Evolutionary conservation across 371 early-diverging fungal species (phyloP), one percentile per base, ranked within the genome.

Genomic region (Batrachochytrium dendrobatidis): DNA sequence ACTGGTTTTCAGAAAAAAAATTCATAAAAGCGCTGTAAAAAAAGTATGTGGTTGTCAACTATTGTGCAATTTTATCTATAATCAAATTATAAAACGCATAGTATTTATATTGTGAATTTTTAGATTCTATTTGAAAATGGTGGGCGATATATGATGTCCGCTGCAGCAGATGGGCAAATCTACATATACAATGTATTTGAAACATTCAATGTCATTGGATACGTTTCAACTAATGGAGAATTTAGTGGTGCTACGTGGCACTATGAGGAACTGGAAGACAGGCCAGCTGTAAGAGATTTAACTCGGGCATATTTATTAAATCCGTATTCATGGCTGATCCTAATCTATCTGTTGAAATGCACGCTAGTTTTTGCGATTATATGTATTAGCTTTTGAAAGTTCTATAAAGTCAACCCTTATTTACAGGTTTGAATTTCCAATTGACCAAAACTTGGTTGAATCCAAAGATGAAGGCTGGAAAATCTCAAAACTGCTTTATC

Each of bases 71-170:
- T 20, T 15, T 39, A 39, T 39, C 39, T 17, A 39, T 39, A 39
- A 39, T 39, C 39, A 17, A 20, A 15, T 20, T 68, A 55, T 43
- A 57, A n/a, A 50, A 52, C 17, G 49, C 58, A 8, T 50, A 56
- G 20, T 25, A 48, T 48, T 24, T 6, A 48, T 48, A 29, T 48
- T 48, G 25, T 8, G 49, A 24, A 30, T 3, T 4, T 7, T 15
- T 49, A 72, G 69, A 51, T 74, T 8, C 15, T 52, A 3, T 71
- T 74, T 53, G 78, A 77, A 58, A 65, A 70, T 0, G 68, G 68
- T 3, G 74, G 75, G 3, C 50, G 61, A 32, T 77, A 61, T 50
- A 54, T 77, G 25, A 54, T 61, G 28, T 33, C 59, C 17, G 69
- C 52, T 10, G 32, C 55, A 7, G 56, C 58, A 10, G 60, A 64